Evolutionary conservation across 2,329 filamentous ascomycete genomes (phyloP), one percentile per base, ranked within the genome.

Genomic region (Apiospora aurea): DNA sequence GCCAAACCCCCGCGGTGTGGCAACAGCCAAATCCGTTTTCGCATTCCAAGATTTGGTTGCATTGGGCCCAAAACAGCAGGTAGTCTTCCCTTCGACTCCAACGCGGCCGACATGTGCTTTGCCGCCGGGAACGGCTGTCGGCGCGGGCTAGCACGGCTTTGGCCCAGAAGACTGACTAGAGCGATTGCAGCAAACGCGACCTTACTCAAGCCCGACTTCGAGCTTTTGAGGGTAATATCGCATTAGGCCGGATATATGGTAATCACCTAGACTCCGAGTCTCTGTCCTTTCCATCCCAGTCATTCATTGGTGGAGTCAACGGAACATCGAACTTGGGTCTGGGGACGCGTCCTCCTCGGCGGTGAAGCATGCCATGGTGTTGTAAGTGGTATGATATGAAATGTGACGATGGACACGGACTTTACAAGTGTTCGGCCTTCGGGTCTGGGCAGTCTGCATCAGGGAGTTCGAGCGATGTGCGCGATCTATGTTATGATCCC

Each of bases 121-220:
- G 57, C 57, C 57, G 24, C 57, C 57, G 57, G 57, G 29, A 64
- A 41, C 57, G 57, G 57, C 34, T 64, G n/a, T 64, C 57, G 57
- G 57, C 18, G 34, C 29, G 18, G 57, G 21, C 2, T 8, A 24
- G 18, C 29, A 64, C 21, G 18, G 18, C 8, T 61, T 38, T 34
- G 51, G 26, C 1, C 11, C 29, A 38, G 7, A 11, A n/a, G 8
- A 18, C 26, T 57, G 51, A 41, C 26, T 14, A 24, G 34, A 2
- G 21, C 34, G 57, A 29, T 13, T n/a, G 18, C 34, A 41, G 34
- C 57, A 41, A 49, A 49, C 46, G 10, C 46, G 44, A 47, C 34
- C 57, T 16, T 29, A 34, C 53, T 29, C 53, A 29, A 61, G 7
- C 26, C 34, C 34, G 53, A 34, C 26, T 21, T 38, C 16, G 26